Evolutionary conservation across 768 basidiomycete genomes (phyloP).

Genomic region (Russula sp.): DNA sequence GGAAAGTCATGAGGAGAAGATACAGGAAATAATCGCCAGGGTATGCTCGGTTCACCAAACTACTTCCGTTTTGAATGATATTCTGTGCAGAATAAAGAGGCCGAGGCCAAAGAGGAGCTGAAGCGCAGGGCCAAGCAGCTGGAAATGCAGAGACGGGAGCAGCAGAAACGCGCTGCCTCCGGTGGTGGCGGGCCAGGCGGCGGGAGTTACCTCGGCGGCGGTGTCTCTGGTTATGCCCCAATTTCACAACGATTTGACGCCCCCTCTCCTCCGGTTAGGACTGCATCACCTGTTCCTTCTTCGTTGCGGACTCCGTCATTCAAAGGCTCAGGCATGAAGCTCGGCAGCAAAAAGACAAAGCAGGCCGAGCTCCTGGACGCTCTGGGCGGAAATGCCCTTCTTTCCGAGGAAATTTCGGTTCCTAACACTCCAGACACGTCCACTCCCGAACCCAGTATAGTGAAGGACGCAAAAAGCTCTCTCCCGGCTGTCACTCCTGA

Average conservation of each 20-base stretch:
- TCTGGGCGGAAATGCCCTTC: constrained; percentile 71
- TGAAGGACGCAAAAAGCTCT: constrained; percentile 55
- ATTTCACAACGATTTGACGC: constrained; percentile 67
- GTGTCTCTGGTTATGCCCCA: constrained; percentile 66
- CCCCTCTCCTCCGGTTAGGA: constrained; percentile 48
- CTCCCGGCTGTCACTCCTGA: constrained; percentile 73
- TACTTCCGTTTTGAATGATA: constrained; percentile 2
- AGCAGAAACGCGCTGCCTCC: constrained; percentile 69
- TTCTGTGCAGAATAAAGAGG: constrained; percentile 83
- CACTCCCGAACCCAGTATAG: constrained; percentile 44
- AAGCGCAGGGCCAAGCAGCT: constrained; percentile 97
- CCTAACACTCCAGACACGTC: constrained; percentile 51
- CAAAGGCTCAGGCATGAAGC: constrained; percentile 95
- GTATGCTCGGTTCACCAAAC: constrained; percentile 44
- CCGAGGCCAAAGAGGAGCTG: constrained; percentile 98
- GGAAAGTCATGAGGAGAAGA: constrained; percentile 92
- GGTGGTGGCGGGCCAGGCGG: constrained; percentile 44
- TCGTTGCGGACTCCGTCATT: constrained; percentile 71
- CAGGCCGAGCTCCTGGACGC: constrained; percentile 87
- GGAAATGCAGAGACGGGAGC: constrained; percentile 95
- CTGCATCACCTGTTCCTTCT: constrained; percentile 48
- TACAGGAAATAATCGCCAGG: constrained; percentile 96
- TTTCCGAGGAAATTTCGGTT: constrained; percentile 52
- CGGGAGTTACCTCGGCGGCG: constrained; percentile 62
- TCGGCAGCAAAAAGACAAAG: constrained; percentile 88